Base-by-base conservation (phyloP, 2,329 filamentous ascomycete genomes). In the Fusarium buharicum region DNA sequence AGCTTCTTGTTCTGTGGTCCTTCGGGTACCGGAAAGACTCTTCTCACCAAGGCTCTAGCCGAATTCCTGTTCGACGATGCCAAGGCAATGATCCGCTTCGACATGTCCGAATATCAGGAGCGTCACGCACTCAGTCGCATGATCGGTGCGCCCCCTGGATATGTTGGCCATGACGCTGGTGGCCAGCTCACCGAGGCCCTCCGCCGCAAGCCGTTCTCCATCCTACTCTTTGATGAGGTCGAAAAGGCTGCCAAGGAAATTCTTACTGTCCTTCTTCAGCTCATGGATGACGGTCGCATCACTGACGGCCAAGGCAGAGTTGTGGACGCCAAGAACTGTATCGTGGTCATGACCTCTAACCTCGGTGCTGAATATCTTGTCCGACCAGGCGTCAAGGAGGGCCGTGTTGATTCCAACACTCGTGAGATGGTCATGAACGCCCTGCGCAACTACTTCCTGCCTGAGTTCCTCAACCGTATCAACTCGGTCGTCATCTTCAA, bases 101-200 rank as follows among this genome's bases (percentile, higher is more conserved):
- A 99, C 75, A 99, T 99, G 95, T 98, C 94, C 6, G 95, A 99
- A 78, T 99, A 99, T 77, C 96, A 99, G 77, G 95, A 99, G 78
- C 90, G 94, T 6, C 95, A 99, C 76, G 90, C 94, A 1, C 86
- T 99, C 13, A 96, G 92, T 75, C 88, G 95, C 59, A 97, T 99
- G 92, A 99, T 99, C 69, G 95, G 95, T 74, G 93, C 95, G 17
- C 95, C 95, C 17, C 95, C 95, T 5, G 95, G 95, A 64, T 99
- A 99, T 68, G 93, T 99, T 57, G 95, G 95, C 14, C 94, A 99
- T 74, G 95, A 99, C 72, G 88, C 95, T 28, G 95, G 95, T 69
- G 95, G 95, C 49, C 95, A 99, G 76, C 86, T 99, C 50, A 99
- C 95, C 0, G 95, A 99, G 79, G 91, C 91, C 22, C 88, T 99